These are phyloP conservation scores for Dryadomyces quercivorus DNA, from an alignment of 2,329 filamentous ascomycete species.

Conservation along the genomic window DNA sequence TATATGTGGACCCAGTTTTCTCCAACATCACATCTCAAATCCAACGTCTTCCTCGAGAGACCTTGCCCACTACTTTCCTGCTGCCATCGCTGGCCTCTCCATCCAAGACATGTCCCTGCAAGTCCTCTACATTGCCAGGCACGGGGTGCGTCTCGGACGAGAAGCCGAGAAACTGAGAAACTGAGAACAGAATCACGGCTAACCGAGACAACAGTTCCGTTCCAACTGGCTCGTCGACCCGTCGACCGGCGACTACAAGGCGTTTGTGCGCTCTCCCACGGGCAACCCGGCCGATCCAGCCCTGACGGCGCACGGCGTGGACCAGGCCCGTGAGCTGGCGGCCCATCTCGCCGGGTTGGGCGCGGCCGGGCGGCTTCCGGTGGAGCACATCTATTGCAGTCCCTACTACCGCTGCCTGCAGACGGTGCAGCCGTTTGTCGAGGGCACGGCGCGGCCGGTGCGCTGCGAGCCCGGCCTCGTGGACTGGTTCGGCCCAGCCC, in stretches of 20 bases:
- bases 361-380: constrained; percentile 35
- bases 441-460: constrained; percentile 20
- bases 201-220: constrained; percentile 52
- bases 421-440: constrained; percentile 60
- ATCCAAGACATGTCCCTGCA: too few species aligned
- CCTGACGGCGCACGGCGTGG: constrained; percentile 74
- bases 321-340: constrained; percentile 69
- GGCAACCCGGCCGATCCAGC: constrained; percentile 80
- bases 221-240: constrained; percentile 81
- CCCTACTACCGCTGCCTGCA: constrained; percentile 83
- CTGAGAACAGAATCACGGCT: too few species aligned
- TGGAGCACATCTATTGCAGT: constrained; percentile 70
- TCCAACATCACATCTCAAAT: too few species aligned
- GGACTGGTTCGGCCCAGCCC: constrained; percentile 85
- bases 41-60: too few species aligned
- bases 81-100: too few species aligned
- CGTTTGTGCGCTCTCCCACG: constrained; percentile 67
- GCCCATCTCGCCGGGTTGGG: constrained; percentile 36
- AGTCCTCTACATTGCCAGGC: too few species aligned
- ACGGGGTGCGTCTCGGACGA: too few species aligned
- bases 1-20: too few species aligned
- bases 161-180: too few species aligned
- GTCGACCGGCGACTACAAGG: constrained; percentile 63
- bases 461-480: constrained; percentile 48
- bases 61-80: too few species aligned